Conservation (phyloP, 1,284 basidiomycete genomes). For the Sporisorium graminicola region DNA sequence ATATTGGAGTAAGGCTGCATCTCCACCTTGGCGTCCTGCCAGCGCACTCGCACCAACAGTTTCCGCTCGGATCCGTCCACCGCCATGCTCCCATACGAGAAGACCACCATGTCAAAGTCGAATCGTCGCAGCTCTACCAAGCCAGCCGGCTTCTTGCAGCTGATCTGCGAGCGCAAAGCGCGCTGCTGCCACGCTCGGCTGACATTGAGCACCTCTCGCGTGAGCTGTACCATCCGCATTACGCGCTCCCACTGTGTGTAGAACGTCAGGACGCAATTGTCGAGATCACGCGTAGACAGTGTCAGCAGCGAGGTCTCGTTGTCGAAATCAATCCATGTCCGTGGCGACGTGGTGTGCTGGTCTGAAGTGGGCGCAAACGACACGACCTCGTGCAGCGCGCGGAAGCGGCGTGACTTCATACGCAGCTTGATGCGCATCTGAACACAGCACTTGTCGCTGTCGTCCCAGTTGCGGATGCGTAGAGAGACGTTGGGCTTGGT, state of each 20-base stretch:
- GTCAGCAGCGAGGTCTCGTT: constrained; percentile 84
- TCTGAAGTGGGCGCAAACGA: constrained; percentile 26
- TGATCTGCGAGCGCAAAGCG: constrained; percentile 25
- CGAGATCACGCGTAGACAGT: constrained; percentile 85
- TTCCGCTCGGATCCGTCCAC: constrained; percentile 15
- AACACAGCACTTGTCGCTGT: constrained; percentile 77
- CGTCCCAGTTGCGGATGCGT: constrained; percentile 91
- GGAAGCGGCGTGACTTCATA: constrained; percentile 68
- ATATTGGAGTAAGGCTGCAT: constrained; percentile 21
- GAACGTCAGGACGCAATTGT: constrained; percentile 87
- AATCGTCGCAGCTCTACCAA: constrained; percentile 30
- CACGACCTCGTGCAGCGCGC: constrained; percentile 30
- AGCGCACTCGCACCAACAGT: constrained; percentile 44
- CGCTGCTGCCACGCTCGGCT: constrained; percentile 46
- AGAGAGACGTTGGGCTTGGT: constrained; percentile 90
- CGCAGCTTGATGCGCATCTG: constrained; percentile 75
- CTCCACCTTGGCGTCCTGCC: constrained; percentile 47
- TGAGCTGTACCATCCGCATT: constrained; percentile 90
- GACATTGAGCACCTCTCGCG: constrained; percentile 76
- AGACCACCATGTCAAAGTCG: constrained; percentile 20
- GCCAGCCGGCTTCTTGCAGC: constrained; percentile 36
- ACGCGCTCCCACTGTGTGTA: constrained; percentile 89
- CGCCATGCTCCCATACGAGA: constrained; percentile 73
- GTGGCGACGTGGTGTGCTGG: constrained; percentile 80
- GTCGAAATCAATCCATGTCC: constrained; percentile 82